Evolutionary conservation across 257 asterid species (phyloP).

Genomic region (Verbena officinalis): DNA sequence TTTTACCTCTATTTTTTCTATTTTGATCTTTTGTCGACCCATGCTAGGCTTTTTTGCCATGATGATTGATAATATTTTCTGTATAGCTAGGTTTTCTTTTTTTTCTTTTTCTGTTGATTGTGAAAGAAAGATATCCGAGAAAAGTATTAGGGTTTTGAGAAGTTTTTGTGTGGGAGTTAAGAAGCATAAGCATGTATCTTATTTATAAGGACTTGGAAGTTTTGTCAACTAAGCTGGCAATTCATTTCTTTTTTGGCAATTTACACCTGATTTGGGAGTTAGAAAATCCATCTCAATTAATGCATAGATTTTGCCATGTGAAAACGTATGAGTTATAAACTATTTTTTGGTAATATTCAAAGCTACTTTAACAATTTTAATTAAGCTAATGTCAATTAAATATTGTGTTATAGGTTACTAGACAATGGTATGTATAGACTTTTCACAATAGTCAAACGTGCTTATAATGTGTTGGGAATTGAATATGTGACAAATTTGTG

Average conservation of each 20-base stretch:
- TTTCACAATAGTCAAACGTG: background rate
- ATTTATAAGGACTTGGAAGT: constrained; percentile 41
- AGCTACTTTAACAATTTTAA: background rate
- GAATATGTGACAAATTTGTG: too few relatives aligned
- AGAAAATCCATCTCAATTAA: constrained; percentile 31
- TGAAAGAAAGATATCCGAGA: too few relatives aligned
- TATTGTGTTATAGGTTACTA: background rate
- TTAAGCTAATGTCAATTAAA: constrained; percentile 29
- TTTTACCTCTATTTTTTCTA: constrained; percentile 67
- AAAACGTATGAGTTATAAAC: constrained; percentile 20
- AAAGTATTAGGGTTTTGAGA: too few relatives aligned
- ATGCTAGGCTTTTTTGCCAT: constrained; percentile 69
- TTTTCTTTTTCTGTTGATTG: too few relatives aligned
- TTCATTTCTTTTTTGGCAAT: constrained; percentile 25
- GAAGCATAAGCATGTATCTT: background rate
- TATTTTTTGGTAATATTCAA: too few relatives aligned
- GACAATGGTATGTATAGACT: background rate
- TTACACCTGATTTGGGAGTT: constrained; percentile 63
- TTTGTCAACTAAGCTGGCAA: constrained; percentile 24
- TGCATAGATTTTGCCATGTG: constrained; percentile 30
- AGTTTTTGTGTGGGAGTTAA: background rate
- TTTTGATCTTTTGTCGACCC: constrained; percentile 81
- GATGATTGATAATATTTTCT: too few relatives aligned
- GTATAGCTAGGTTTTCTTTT: too few relatives aligned
- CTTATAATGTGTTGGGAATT: constrained; percentile 15